A percentile compares a stretch with the other conserved stretches of the same genome.
phyloP scores from a whole-genome alignment of 495 filamentous ascomycete species.

The Talaromyces trachyspermus region DNA sequence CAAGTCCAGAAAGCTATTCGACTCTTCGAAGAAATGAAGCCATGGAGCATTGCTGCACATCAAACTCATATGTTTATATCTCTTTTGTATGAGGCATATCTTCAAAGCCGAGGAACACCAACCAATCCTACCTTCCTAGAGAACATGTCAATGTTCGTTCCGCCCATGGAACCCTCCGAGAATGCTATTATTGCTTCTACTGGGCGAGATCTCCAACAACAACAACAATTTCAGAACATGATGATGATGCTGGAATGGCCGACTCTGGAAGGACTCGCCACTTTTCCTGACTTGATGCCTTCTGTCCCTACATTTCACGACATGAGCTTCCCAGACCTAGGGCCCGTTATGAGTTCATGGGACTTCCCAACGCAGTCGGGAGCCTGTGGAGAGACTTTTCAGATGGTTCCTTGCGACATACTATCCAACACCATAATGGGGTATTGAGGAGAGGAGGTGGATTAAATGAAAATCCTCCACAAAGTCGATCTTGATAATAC shows the following conservation, averaged over 20 bases:
- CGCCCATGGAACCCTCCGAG: not conserved
- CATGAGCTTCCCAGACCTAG: not conserved
- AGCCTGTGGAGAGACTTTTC: not conserved
- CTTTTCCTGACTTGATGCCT: not conserved
- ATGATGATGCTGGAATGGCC: not conserved
- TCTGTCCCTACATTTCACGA: not conserved
- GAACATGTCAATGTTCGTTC: not conserved
- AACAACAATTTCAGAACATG: not conserved
- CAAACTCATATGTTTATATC: not conserved
- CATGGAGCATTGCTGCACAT: constrained; percentile 31
- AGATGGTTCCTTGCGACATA: not conserved
- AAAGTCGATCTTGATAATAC: not conserved
- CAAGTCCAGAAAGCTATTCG: constrained; percentile 54
- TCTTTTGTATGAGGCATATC: not conserved
- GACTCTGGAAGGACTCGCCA: not conserved
- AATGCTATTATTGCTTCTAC: not conserved
- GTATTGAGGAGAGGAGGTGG: not conserved
- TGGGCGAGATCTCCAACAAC: not conserved
- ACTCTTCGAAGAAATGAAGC: constrained; percentile 53
- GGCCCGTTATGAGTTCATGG: not conserved
- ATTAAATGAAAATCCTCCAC: not conserved
- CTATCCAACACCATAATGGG: not conserved
- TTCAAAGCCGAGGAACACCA: not conserved
- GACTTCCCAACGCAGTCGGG: not conserved
- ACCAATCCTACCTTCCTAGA: not conserved